phyloP scores from a whole-genome alignment of 306 rosid genomes.

The Coriaria nepalensis region DNA sequence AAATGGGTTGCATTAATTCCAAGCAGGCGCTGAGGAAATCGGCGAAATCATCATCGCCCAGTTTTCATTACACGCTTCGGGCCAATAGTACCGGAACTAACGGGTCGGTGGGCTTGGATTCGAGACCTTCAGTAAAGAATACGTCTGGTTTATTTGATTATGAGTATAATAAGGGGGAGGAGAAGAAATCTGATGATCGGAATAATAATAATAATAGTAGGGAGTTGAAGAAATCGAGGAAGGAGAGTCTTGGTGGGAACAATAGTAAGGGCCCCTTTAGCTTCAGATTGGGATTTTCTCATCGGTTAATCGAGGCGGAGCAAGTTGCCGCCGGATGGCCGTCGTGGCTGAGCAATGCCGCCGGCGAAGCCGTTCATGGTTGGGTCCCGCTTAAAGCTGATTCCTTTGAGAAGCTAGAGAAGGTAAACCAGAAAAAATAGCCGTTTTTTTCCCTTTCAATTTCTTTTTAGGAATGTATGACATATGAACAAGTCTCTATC shows the following conservation, averaged over 20 bases:
- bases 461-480: not conserved
- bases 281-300: slow-evolving; percentile 38
- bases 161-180: slow-evolving; percentile 18
- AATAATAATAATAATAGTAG: not conserved
- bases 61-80: not conserved
- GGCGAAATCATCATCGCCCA: slow-evolving; percentile 12
- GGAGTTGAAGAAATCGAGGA: slow-evolving; percentile 29
- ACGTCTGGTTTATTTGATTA: slow-evolving; percentile 8
- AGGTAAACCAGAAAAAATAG: slow-evolving; percentile 31
- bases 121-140: slow-evolving; percentile 6
- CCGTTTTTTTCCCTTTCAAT: too few relatives aligned
- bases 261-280: slow-evolving; percentile 20
- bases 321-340: slow-evolving; percentile 99
- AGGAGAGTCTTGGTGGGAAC: slow-evolving; percentile 23
- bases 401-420: slow-evolving; percentile 73
- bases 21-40: slow-evolving; percentile 22
- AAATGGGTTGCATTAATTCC: slow-evolving; percentile 90
- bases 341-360: slow-evolving; percentile 70
- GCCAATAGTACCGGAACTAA: slow-evolving; percentile 3
- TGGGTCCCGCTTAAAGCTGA: slow-evolving; percentile 96
- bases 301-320: slow-evolving; percentile 52
- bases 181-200: slow-evolving; percentile 23
- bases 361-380: slow-evolving; percentile 80
- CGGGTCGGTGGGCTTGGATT: slow-evolving; percentile 15
- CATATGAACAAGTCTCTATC: too few relatives aligned